Conservation (phyloP, 257 asterid species). For the Petrea volubilis region DNA sequence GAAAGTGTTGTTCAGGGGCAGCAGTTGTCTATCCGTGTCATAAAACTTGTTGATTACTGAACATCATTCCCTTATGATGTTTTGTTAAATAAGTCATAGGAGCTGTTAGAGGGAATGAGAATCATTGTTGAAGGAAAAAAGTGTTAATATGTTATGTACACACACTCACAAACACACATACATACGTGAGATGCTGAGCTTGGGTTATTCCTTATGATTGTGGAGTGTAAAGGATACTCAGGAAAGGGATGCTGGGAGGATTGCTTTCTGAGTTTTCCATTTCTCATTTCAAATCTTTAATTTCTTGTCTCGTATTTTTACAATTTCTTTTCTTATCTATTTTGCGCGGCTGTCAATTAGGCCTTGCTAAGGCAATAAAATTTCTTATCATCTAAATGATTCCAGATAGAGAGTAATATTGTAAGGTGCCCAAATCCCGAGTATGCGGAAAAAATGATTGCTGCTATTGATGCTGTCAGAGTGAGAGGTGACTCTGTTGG, state of each 20-base stretch:
- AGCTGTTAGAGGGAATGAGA: not conserved
- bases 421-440: slow-evolving; percentile 93
- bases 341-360: slow-evolving; percentile 7
- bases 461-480: slow-evolving; percentile 93
- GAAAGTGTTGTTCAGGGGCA: slow-evolving; percentile 9
- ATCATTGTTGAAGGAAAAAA: not conserved
- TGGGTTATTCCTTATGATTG: slow-evolving; percentile 2
- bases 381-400: slow-evolving; percentile 14
- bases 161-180: not conserved
- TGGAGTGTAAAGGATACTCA: not conserved
- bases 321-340: not conserved
- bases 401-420: slow-evolving; percentile 85
- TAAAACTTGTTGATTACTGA: slow-evolving; percentile 12
- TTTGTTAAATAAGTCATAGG: slow-evolving; percentile 4
- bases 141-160: not conserved
- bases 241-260: slow-evolving; percentile 8
- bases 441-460: slow-evolving; percentile 97
- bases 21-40: not conserved
- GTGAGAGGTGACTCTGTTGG: slow-evolving; percentile 97
- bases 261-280: slow-evolving; percentile 11
- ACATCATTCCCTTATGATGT: slow-evolving; percentile 2
- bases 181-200: not conserved
- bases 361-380: slow-evolving; percentile 4
- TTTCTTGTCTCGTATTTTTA: not conserved
- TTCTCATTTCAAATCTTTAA: not conserved